A percentile compares a stretch with the other conserved stretches of the same genome.
Conservation (phyloP, 1,284 basidiomycete genomes). For the Leccinum insolens region DNA sequence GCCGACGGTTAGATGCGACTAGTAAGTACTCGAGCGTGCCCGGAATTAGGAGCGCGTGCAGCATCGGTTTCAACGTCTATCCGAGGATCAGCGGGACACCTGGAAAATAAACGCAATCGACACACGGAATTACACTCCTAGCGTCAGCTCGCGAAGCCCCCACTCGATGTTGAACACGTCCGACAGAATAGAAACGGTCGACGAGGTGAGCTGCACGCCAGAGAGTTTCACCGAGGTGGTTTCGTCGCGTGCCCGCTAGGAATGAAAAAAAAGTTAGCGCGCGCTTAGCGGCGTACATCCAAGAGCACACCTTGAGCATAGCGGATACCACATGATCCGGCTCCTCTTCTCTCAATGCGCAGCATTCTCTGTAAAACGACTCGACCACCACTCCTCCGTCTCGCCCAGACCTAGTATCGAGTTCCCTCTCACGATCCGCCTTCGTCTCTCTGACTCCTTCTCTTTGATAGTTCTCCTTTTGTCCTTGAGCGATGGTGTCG, state of each 20-base stretch:
- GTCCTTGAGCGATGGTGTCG: no score
- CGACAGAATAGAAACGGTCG: no score
- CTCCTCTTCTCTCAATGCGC: conserved; percentile 72
- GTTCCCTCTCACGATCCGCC: conserved; percentile 55
- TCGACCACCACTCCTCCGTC: conserved; percentile 74
- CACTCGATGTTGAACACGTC: no score
- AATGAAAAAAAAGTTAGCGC: conserved; percentile 7
- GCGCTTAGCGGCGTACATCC: conserved; percentile 21
- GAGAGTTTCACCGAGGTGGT: background rate
- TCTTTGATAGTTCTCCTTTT: background rate
- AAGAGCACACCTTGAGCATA: conserved; percentile 61
- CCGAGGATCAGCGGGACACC: no score
- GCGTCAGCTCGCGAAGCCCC: no score
- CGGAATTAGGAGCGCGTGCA: no score
- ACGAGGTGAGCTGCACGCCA: no score
- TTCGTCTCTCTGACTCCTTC: background rate
- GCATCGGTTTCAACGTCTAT: no score
- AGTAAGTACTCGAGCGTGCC: no score
- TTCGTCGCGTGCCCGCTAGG: conserved; percentile 48
- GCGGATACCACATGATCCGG: conserved; percentile 67
- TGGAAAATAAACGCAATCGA: no score
- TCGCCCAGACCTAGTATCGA: conserved; percentile 38
- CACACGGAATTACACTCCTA: no score
- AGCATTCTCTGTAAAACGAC: conserved; percentile 81
- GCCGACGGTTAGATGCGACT: no score